phyloP scores from a whole-genome alignment of 768 basidiomycete genomes.

The Filobasidium wieringae region DNA sequence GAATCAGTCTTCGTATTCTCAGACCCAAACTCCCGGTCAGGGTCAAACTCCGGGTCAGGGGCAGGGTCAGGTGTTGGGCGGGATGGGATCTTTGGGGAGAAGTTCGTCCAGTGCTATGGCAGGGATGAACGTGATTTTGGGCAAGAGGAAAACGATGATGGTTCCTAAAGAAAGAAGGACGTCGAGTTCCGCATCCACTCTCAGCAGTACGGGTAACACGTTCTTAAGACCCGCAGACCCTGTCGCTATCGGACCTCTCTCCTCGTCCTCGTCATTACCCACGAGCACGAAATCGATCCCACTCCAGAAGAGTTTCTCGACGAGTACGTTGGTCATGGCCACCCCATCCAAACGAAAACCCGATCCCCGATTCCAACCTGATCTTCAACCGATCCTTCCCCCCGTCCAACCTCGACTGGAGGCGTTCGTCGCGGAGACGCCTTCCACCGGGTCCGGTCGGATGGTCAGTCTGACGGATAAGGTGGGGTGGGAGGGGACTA shows the following conservation, averaged over 20 bases:
- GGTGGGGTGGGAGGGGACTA: not conserved
- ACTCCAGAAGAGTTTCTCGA: not conserved
- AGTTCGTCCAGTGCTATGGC: conserved; percentile 20
- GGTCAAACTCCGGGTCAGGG: not conserved
- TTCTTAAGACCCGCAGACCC: not conserved
- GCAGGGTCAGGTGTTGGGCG: not conserved
- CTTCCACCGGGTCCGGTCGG: not conserved
- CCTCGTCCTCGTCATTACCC: not conserved
- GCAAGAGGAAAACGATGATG: conserved; percentile 16
- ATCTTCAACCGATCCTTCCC: not conserved
- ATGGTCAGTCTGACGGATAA: not conserved
- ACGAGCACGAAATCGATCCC: not conserved
- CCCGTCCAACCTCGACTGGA: not conserved
- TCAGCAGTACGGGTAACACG: not conserved
- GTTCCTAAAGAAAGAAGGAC: not conserved
- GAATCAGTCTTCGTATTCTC: conserved; percentile 4
- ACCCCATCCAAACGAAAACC: conserved; percentile 29
- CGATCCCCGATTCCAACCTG: not conserved
- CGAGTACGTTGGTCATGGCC: conserved; percentile 22
- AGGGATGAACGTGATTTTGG: conserved; percentile 4
- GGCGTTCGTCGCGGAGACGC: conserved; percentile 1
- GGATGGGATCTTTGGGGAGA: conserved; percentile 17
- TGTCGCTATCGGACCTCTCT: not conserved
- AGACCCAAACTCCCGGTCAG: conserved; percentile 5
- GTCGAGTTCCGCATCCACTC: not conserved